Evolutionary conservation across 805 yeast genomes (phyloP), one percentile per base, ranked within the genome.

Genomic region (Nakazawaea ernobii): DNA sequence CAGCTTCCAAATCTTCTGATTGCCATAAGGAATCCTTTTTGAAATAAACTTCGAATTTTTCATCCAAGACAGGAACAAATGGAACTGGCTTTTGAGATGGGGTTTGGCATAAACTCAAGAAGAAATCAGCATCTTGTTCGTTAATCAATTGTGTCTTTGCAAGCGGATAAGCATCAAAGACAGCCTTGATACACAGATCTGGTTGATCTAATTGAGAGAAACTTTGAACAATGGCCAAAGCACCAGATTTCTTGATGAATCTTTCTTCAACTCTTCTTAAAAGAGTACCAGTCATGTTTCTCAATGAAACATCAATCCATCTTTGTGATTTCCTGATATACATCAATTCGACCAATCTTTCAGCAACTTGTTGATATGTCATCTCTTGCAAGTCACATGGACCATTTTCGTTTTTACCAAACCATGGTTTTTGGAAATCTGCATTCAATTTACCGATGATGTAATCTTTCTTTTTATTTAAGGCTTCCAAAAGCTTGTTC

Each of bases 1-100:
- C 98, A 51, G 97, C 87, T 66, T 90, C 97, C 63, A 94, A 79
- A 65, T 88, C 92, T 75, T 94, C 98, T 24, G 96, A 86, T 77
- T 94, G 99, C 99, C 99, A 94, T 66, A 94, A 77, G 29, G 98
- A 92, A 69, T 94, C 99, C 74, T 94, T 94, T 82, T 94, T 94
- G 81, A 94, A 94, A 79, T 86, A 94, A 63, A 84, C 82, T 69
- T 94, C 97, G 60, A 94, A 89, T 73, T 88, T 86, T 56, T 88
- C 95, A 63, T 94, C 96, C 66, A 94, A 77, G 17, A 88, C 86
- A 44, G 99, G 99, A 58, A 94, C 91, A 58, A 94, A 94, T 54
- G 99, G 99, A 63, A 90, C 97, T 32, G 99, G 99, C 72, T 94
- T 94, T 73, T 92, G 97, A 52, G 70, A 61, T 58, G 96, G 96